Conservation (phyloP, 768 basidiomycete genomes). For the Trametes maxima region DNA sequence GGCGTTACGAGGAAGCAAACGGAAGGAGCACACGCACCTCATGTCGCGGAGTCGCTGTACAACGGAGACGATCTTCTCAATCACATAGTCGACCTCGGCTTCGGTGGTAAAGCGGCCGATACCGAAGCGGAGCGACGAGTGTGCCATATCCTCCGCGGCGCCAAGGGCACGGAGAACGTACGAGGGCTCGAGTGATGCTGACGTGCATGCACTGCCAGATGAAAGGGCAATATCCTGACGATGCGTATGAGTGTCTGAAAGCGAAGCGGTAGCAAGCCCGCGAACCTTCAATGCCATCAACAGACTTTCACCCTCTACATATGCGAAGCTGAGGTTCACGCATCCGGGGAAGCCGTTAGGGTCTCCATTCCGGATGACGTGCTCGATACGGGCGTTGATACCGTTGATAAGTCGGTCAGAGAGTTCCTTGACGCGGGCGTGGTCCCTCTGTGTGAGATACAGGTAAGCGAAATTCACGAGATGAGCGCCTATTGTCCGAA, state of each 20-base stretch:
- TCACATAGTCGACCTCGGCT: constrained; percentile 93
- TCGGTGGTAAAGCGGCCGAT: constrained; percentile 98
- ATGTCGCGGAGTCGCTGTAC: constrained; percentile 90
- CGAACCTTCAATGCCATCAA: constrained; percentile 95
- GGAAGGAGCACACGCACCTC: constrained; percentile 56
- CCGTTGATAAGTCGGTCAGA: constrained; percentile 80
- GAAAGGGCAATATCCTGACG: constrained; percentile 93
- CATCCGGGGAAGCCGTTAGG: constrained; percentile 92
- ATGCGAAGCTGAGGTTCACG: constrained; percentile 93
- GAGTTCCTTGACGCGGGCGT: constrained; percentile 67
- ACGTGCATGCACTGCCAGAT: constrained; percentile 97
- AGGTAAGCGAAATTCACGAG: constrained; percentile 28
- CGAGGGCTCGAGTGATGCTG: constrained; percentile 96
- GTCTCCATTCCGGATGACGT: constrained; percentile 95
- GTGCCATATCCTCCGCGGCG: constrained; percentile 98
- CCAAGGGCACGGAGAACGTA: constrained; percentile 96
- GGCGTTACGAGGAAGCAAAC: constrained; percentile 6
- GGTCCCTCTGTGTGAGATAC: constrained; percentile 64
- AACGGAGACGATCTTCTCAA: constrained; percentile 83
- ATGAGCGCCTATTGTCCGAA: neutral
- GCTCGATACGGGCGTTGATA: constrained; percentile 83
- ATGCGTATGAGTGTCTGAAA: neutral
- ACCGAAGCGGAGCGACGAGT: constrained; percentile 96
- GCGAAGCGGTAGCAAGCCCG: neutral
- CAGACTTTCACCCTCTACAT: constrained; percentile 96